Base-by-base conservation (phyloP, 495 filamentous ascomycete species). In the Hyaloscypha hepaticicola region DNA sequence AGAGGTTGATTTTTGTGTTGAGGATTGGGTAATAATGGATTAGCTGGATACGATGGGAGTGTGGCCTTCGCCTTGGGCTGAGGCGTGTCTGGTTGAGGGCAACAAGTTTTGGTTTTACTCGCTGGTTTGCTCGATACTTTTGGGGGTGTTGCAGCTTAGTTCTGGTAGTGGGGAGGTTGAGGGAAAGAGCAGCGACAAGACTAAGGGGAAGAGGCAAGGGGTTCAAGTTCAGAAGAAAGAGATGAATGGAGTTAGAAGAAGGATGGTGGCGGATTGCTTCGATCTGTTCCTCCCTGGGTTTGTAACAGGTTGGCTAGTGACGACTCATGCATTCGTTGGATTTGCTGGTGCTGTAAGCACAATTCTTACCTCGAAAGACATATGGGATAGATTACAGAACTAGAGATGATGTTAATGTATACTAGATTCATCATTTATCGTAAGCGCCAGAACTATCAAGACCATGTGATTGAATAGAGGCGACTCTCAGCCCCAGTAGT, bases 51-150 rank as follows among this genome's bases (percentile, higher is more conserved):
- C 81, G 19, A 78, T 79, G 61, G 78, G 78, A 28, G 69, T 87
- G 5, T 64, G 69, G 27, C 51, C 63, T 73, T 58, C 59, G 5
- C 28, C 67, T 31, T 80, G 73, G 74, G 72, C 75, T 0, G 48
- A 65, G 25, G 71, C 70, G 14, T 41, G 79, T 45, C 66, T 73
- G 27, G 58, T 81, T n/a, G 84, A 89, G 67, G 85, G 78, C 3
- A 85, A 88, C 71, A 77, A 82, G 60, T 87, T 88, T 69, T 90
- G 87, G 87, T 83, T 88, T 60, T 84, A 85, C 61, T 78, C 80
- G 0, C 69, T 90, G 4, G 71, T 73, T 2, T 69, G 50, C 28
- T 69, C 65, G 1, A 67, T 72, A 50, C 3, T 57, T n/a, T 56
- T 34, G 31, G 34, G 71, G 48, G 29, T 66, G 58, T 59, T 67